These are phyloP conservation scores for Ministeria vibrans DNA, from an alignment of 78 protist genomes.

Conservation along the genomic window DNA sequence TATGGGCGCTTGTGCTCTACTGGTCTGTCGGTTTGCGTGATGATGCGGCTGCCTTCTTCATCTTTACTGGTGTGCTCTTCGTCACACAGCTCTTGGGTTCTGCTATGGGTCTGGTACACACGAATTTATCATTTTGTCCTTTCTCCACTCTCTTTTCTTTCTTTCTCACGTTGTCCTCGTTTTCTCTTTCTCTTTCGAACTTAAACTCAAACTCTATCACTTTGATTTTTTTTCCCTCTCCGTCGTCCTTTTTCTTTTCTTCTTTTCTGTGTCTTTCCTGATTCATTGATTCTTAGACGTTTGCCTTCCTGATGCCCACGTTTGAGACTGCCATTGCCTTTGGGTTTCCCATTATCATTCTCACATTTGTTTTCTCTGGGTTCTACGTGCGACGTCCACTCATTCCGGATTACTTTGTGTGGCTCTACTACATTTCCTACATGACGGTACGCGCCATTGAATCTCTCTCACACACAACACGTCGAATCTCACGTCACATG, in stretches of 20 bases:
- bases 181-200: background rate
- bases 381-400: slow-evolving; percentile 15
- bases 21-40: slow-evolving; percentile 9
- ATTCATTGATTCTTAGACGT: background rate
- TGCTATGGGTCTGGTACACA: slow-evolving; percentile 17
- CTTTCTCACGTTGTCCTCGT: background rate
- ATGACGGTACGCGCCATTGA: background rate
- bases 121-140: too few species aligned
- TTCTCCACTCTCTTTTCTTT: too few species aligned
- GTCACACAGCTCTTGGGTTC: background rate
- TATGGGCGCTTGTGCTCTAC: slow-evolving; percentile 17
- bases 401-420: slow-evolving; percentile 42
- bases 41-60: slow-evolving; percentile 3
- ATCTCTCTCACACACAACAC: background rate
- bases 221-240: background rate
- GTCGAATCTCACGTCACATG: background rate
- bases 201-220: too few species aligned
- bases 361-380: slow-evolving; percentile 25
- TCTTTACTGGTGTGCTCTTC: background rate
- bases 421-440: slow-evolving; percentile 29
- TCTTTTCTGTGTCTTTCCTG: background rate
- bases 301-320: slow-evolving; percentile 11
- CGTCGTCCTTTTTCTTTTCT: background rate
- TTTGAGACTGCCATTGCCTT: background rate
- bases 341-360: slow-evolving; percentile 13